Evolutionary conservation across 805 yeast genomes (phyloP), one percentile per base, ranked within the genome.

Genomic region (Sugiyamaella marilandica): DNA sequence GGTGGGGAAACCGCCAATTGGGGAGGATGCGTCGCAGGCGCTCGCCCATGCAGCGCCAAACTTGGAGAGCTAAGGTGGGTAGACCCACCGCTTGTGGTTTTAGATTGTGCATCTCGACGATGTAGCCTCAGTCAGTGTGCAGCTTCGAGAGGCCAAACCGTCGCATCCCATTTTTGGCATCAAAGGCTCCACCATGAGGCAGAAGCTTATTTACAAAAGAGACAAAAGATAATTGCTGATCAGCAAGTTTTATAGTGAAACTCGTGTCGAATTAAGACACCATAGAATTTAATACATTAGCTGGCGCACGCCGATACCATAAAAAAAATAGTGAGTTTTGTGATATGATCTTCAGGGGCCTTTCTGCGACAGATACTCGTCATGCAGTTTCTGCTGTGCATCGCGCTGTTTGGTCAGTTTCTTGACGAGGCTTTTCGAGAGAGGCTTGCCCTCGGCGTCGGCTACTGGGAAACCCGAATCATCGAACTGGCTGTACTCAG

Each of bases 381-480:
- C 82, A 66, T 90, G 81, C 35, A 91, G 76, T 74, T 90, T 90
- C 65, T 83, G 83, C 68, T 94, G 99, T 46, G 78, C 83, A 51
- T 84, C 88, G 69, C 81, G 82, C 64, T 77, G 84, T 72, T 94
- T 94, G 56, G 74, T 69, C 59, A 94, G 74, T 72, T 92, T 92
- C 79, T 94, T 94, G 55, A 75, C 74, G 72, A 84, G 81, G 67
- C 96, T 87, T 74, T 94, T 94, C 39, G 94, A 78, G 5, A 94
- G 77, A 0, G 72, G 65, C 60, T 82, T 88, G 10, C 98, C 98
- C 9, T 80, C 81, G 33, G 73, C 76, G 58, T 84, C 87, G 64
- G 81, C 83, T 0, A 82, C 76, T 16, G 99, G 99, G 14, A 94
- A 53, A 1, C 99, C 99, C 34, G 77, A 70, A 24, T 78, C 91